Evolutionary conservation across 2,329 filamentous ascomycete genomes (phyloP).

Genomic region (Trichoderma sp.): DNA sequence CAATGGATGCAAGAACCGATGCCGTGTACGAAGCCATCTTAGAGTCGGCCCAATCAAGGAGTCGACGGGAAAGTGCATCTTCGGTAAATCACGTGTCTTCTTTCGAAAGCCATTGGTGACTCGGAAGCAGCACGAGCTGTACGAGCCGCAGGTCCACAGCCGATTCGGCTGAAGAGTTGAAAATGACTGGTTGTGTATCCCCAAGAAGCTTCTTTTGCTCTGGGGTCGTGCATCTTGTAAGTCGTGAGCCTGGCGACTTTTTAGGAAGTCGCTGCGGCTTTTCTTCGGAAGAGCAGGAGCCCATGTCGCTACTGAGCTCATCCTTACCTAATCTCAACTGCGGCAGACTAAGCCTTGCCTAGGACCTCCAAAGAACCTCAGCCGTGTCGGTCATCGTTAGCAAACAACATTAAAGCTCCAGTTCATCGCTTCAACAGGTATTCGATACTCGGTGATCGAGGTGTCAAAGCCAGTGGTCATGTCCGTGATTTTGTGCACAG

Average conservation of each 20-base stretch:
- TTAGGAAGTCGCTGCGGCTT: not conserved
- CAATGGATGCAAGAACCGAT: not conserved
- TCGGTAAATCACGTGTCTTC: slow-evolving; percentile 11
- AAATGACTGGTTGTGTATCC: not conserved
- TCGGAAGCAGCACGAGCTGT: not conserved
- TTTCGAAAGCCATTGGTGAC: not conserved
- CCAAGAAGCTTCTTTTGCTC: not conserved
- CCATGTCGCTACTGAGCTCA: not conserved
- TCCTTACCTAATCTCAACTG: not conserved
- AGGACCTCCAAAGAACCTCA: not conserved
- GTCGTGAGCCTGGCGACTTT: not conserved
- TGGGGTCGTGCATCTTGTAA: not conserved
- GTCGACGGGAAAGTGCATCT: slow-evolving; percentile 11
- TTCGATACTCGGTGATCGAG: not conserved
- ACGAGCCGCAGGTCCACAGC: not conserved
- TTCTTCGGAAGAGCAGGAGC: not conserved
- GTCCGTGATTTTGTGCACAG: slow-evolving; percentile 63
- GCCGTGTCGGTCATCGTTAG: not conserved
- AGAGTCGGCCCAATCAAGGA: not conserved
- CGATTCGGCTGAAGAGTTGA: not conserved
- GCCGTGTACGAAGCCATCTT: not conserved
- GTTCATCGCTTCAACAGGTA: not conserved
- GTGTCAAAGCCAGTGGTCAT: slow-evolving; percentile 34
- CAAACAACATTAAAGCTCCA: not conserved
- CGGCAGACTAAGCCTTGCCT: not conserved